phyloP scores from a whole-genome alignment of 2,329 filamentous ascomycete species.

The Paracoccidioides brasiliensis region DNA sequence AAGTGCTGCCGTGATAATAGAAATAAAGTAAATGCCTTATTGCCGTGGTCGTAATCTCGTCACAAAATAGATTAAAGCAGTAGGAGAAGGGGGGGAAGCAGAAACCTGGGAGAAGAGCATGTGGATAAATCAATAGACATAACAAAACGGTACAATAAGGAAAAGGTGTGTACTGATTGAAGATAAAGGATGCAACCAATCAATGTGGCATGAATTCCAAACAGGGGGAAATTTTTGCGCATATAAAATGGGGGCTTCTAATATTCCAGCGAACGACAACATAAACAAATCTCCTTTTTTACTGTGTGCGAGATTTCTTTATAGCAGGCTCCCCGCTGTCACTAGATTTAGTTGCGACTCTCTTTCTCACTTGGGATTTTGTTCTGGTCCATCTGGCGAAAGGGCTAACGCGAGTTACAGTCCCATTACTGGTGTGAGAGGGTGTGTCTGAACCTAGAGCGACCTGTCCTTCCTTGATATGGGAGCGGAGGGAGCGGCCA shows the following conservation, averaged over 20 bases:
- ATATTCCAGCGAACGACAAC: neutral
- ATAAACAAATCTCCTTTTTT: neutral
- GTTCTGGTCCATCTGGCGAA: constrained; percentile 31
- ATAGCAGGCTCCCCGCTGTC: constrained; percentile 8
- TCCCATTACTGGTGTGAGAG: constrained; percentile 14
- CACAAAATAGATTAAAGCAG: constrained; percentile 2
- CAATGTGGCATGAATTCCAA: neutral
- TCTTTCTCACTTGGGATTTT: constrained; percentile 22
- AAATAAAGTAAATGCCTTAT: neutral
- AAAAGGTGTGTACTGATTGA: neutral
- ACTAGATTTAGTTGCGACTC: constrained; percentile 20
- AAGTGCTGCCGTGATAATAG: constrained; percentile 8
- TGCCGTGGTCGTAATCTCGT: constrained; percentile 1
- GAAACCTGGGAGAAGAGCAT: neutral
- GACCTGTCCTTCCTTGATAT: constrained; percentile 16
- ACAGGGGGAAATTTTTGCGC: too few species aligned
- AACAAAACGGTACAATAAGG: neutral
- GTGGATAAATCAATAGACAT: neutral
- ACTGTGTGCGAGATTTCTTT: constrained; percentile 9
- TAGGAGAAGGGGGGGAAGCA: neutral
- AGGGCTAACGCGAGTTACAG: constrained; percentile 24
- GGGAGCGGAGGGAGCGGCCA: constrained; percentile 23
- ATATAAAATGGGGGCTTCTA: neutral
- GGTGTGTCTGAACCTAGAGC: constrained; percentile 14
- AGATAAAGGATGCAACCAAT: neutral